phyloP scores from a whole-genome alignment of 805 yeast species.

The Starmerella tilneyi region DNA sequence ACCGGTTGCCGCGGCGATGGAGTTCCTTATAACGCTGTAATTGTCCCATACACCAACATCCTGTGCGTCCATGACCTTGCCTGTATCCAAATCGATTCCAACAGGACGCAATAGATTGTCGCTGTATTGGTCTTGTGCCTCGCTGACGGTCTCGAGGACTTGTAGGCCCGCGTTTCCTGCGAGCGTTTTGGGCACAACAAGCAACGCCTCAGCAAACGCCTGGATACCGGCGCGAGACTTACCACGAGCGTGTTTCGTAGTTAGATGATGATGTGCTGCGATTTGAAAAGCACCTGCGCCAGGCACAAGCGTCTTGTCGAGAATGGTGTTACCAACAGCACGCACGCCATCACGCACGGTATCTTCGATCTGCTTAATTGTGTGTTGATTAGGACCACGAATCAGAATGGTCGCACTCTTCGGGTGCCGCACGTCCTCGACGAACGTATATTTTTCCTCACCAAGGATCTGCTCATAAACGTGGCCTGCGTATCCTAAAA shows the following conservation, averaged over 20 bases:
- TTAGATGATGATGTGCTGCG: conserved; percentile 64
- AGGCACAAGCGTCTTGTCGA: conserved; percentile 76
- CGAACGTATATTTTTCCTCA: conserved; percentile 94
- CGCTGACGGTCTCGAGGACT: conserved; percentile 75
- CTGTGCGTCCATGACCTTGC: conserved; percentile 92
- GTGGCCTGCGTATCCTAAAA: conserved; percentile 79
- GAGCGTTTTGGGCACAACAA: conserved; percentile 86
- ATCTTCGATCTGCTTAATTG: conserved; percentile 84
- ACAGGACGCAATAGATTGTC: conserved; percentile 51
- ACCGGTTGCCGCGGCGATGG: conserved; percentile 83
- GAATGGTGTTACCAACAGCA: conserved; percentile 83
- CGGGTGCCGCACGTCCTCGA: conserved; percentile 78
- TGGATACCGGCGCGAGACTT: conserved; percentile 79
- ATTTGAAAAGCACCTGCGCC: conserved; percentile 96
- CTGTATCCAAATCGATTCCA: conserved; percentile 82
- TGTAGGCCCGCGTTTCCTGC: conserved; percentile 90
- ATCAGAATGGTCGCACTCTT: conserved; percentile 84
- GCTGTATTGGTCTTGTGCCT: conserved; percentile 74
- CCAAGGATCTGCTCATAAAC: conserved; percentile 91
- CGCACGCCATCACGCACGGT: conserved; percentile 96
- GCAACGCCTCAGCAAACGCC: conserved; percentile 86
- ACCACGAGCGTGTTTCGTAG: conserved; percentile 59
- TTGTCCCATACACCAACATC: conserved; percentile 96
- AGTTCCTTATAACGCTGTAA: conserved; percentile 85
- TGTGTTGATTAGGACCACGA: conserved; percentile 85